A percentile compares a stretch with the other conserved stretches of the same genome.
Evolutionary conservation across 345 rosid genomes (phyloP).

Genomic region (Bretschneidera sinensis): DNA sequence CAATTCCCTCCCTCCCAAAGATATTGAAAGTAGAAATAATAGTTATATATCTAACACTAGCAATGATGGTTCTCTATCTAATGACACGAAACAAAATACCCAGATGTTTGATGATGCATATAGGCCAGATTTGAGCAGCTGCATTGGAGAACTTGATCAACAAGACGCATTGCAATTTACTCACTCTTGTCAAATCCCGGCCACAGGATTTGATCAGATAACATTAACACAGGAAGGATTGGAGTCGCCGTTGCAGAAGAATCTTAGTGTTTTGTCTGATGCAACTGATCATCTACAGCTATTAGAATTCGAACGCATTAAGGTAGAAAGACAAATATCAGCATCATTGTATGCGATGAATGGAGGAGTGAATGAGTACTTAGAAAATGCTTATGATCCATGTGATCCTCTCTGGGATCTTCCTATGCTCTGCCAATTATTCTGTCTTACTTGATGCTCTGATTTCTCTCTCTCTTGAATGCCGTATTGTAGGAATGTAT

Average conservation of each 20-base stretch:
- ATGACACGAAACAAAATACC: constrained; percentile 20
- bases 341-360: constrained; percentile 59
- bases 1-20: too few relatives aligned
- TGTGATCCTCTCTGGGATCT: constrained; percentile 63
- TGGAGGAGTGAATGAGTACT: constrained; percentile 57
- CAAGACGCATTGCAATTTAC: constrained; percentile 16
- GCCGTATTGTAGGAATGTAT: not conserved
- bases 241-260: constrained; percentile 25
- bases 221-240: constrained; percentile 30
- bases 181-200: constrained; percentile 41
- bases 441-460: constrained; percentile 29
- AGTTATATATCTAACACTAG: constrained; percentile 9
- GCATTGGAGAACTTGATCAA: constrained; percentile 21
- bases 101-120: constrained; percentile 39
- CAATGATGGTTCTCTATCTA: constrained; percentile 4
- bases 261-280: constrained; percentile 10
- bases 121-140: constrained; percentile 45
- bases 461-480: not conserved
- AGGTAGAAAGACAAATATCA: constrained; percentile 64
- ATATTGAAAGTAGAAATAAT: constrained; percentile 10
- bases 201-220: constrained; percentile 34
- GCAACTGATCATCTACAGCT: constrained; percentile 26
- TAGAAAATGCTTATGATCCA: constrained; percentile 37
- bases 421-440: constrained; percentile 46
- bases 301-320: constrained; percentile 32